Evolutionary conservation across 768 basidiomycete genomes (phyloP).

Genomic region (Suillus paluster): DNA sequence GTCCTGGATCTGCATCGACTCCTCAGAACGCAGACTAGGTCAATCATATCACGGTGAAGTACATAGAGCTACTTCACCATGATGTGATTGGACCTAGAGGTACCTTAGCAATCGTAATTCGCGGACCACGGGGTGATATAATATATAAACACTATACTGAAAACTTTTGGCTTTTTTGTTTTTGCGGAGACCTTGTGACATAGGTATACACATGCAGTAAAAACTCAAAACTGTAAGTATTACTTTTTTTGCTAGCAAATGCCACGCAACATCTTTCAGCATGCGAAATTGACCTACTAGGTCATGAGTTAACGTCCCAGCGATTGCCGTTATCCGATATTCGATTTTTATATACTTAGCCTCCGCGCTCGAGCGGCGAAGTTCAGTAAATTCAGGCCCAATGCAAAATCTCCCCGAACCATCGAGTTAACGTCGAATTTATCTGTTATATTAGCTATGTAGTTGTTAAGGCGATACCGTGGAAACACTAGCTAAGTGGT

Average conservation of each 20-base stretch:
- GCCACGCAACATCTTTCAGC: not conserved
- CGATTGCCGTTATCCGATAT: no score
- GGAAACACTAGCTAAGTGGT: not conserved
- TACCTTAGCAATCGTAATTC: not conserved
- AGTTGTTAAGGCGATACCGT: not conserved
- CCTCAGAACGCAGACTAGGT: no score
- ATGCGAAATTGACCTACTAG: not conserved
- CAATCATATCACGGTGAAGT: no score
- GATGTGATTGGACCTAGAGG: no score
- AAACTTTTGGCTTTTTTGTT: not conserved
- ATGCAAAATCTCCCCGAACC: not conserved
- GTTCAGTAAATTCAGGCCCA: not conserved
- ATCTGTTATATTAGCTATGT: not conserved
- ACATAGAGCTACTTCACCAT: no score
- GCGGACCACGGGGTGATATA: not conserved
- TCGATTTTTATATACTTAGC: slow-evolving; percentile 5
- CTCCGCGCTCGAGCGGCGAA: not conserved
- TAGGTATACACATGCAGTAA: no score
- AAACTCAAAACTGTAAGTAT: no score
- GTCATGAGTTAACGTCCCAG: not conserved
- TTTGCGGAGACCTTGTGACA: not conserved
- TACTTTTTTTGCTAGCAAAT: no score
- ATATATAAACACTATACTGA: no score
- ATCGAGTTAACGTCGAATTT: not conserved
- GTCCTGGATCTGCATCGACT: no score